Evolutionary conservation across 83 land plant species (phyloP).

Genomic region (Isoetes engelmannii): DNA sequence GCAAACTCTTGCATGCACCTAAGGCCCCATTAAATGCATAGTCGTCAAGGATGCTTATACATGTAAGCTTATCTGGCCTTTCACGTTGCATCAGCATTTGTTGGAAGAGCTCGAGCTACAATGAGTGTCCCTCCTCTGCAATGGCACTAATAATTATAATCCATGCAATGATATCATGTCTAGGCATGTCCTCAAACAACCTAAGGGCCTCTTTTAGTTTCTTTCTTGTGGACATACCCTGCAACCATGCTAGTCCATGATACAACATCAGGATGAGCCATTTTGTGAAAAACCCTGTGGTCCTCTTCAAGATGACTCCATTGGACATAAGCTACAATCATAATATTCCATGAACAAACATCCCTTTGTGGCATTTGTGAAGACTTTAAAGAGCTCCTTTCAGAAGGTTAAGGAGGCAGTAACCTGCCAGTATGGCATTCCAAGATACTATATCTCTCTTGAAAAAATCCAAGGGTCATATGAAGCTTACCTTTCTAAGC

Average conservation of each 20-base stretch:
- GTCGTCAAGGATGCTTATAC: neutral
- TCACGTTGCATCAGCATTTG: no score
- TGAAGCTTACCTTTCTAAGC: neutral
- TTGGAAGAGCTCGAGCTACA: neutral
- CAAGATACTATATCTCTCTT: neutral
- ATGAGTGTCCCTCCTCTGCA: neutral
- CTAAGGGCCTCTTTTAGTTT: neutral
- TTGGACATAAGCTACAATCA: no score
- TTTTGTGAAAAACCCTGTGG: no score
- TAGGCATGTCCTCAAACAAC: neutral
- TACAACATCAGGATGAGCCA: no score
- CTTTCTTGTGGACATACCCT: no score
- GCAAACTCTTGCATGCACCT: constrained; percentile 1
- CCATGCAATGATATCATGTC: neutral
- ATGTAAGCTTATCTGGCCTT: constrained; percentile 8
- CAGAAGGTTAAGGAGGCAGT: neutral
- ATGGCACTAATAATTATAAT: constrained; percentile 2
- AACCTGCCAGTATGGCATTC: neutral
- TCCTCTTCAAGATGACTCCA: no score
- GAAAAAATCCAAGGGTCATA: neutral
- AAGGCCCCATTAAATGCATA: neutral
- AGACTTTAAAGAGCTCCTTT: neutral
- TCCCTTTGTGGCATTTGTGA: neutral
- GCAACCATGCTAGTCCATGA: no score
- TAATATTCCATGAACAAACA: neutral